phyloP scores from a whole-genome alignment of 192 early-diverging fungal species.

The Backusella macrospora region DNA sequence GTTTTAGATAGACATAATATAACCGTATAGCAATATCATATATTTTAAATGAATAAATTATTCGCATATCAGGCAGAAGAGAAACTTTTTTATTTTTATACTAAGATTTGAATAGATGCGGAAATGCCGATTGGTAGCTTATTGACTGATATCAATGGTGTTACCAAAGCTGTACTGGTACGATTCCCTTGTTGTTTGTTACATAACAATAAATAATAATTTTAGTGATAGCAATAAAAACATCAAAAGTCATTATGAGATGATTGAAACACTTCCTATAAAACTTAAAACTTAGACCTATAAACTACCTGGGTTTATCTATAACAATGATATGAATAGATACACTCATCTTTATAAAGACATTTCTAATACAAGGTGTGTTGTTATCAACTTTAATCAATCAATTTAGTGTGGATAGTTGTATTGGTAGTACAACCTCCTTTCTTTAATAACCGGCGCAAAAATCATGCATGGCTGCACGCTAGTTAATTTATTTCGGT shows the following conservation, averaged over 20 bases:
- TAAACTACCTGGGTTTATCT: neutral
- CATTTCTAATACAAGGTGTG: neutral
- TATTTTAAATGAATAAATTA: neutral
- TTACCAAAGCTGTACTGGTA: neutral
- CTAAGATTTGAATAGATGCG: neutral
- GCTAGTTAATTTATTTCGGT: neutral
- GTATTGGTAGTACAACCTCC: neutral
- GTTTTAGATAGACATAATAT: slow-evolving; percentile 4
- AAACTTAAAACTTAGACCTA: neutral
- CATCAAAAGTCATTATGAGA: neutral
- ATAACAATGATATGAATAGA: neutral
- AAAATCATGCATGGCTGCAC: neutral
- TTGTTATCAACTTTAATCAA: neutral
- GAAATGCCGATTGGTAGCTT: neutral
- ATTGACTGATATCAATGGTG: neutral
- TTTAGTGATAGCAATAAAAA: neutral
- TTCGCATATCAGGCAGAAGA: neutral
- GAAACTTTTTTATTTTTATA: neutral
- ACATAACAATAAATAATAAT: neutral
- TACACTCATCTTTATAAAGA: neutral
- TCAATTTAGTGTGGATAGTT: slow-evolving; percentile 8
- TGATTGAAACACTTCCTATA: neutral
- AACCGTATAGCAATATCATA: neutral
- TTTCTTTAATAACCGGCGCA: slow-evolving; percentile 2
- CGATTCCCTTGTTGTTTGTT: neutral